Evolutionary conservation across 495 filamentous ascomycete genomes (phyloP).

Genomic region (Entonaema liquescens): DNA sequence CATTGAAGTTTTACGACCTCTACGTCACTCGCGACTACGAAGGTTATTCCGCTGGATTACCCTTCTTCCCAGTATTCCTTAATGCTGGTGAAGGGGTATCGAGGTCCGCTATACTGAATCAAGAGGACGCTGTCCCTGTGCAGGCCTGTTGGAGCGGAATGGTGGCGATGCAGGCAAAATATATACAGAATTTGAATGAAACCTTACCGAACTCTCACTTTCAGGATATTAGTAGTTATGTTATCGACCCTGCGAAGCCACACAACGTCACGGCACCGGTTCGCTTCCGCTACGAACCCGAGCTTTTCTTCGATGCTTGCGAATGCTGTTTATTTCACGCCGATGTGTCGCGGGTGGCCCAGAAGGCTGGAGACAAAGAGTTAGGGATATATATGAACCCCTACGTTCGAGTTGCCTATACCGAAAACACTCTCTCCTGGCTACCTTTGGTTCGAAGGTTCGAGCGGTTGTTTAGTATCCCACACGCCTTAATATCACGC

Average conservation of each 20-base stretch:
- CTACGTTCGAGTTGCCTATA: slow-evolving; percentile 74
- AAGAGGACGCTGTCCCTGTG: slow-evolving; percentile 74
- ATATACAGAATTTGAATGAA: slow-evolving; percentile 56
- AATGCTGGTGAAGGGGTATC: slow-evolving; percentile 63
- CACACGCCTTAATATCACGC: slow-evolving; percentile 64
- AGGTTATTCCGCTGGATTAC: slow-evolving; percentile 73
- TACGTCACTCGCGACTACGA: slow-evolving; percentile 80
- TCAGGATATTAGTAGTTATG: slow-evolving; percentile 33
- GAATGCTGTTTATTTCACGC: slow-evolving; percentile 84
- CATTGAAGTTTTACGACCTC: slow-evolving; percentile 84
- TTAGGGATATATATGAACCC: slow-evolving; percentile 76
- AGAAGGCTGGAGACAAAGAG: slow-evolving; percentile 54
- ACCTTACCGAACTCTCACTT: slow-evolving; percentile 35
- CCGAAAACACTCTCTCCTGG: slow-evolving; percentile 61
- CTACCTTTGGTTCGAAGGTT: slow-evolving; percentile 63
- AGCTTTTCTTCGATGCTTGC: slow-evolving; percentile 76
- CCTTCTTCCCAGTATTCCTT: slow-evolving; percentile 80
- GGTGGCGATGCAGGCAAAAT: slow-evolving; percentile 77
- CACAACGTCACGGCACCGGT: slow-evolving; percentile 55
- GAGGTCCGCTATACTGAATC: slow-evolving; percentile 66
- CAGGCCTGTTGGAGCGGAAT: slow-evolving; percentile 86
- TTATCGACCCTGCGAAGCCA: slow-evolving; percentile 41
- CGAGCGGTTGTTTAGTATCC: slow-evolving; percentile 65
- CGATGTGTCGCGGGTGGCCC: slow-evolving; percentile 60
- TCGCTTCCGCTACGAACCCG: slow-evolving; percentile 71